Base-by-base conservation (phyloP, 1,284 basidiomycete genomes). In the Apiotrichum gracile region DNA sequence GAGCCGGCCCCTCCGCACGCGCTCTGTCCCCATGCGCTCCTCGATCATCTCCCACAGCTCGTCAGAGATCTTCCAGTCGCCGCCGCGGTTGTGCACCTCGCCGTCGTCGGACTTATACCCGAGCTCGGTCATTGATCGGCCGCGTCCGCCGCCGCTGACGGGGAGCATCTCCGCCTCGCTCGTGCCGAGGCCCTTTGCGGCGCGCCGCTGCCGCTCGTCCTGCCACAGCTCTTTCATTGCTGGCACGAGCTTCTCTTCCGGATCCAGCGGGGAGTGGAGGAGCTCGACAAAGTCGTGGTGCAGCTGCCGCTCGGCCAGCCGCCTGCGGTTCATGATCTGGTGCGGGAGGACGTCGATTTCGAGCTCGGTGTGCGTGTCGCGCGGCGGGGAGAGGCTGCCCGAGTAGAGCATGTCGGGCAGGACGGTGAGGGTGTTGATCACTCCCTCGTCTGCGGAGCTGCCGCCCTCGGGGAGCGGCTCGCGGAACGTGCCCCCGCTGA, bases 201-300 rank as follows among this genome's bases (percentile, higher is more conserved):
- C 68, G 17, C 93, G 79, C 5, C 91, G 82, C 12, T 79, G 78
- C 12, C 86, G 83, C 70, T 97, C 94, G 62, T 96, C 91, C 51
- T 93, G 88, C 94, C 94, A 98, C 1, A 98, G 79, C 70, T 96
- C 93, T 50, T 86, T 85, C 49, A 97, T 85, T 62, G 89, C 86
- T 26, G 85, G 80, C 0, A 98, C 88, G 24, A 96, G 81, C 47
- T 89, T 91, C 61, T 89, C 87, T 16, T 80, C 70, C 3, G 85
- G 79, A 19, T 56, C 78, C 8, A 76, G 57, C 0, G 70, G 69
- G n/a, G 63, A 78, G 69, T 51, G 79, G 70, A 62, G 83, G 77
- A 67, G 86, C 82, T 79, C 78, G 51, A 80, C 68, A 46, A 91
- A 81, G 58, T 82, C 82, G 69, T 88, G 82, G 61, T 94, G 91